Conservation (phyloP, 352 stramenopile species). For the Globisporangium cederbergense region DNA sequence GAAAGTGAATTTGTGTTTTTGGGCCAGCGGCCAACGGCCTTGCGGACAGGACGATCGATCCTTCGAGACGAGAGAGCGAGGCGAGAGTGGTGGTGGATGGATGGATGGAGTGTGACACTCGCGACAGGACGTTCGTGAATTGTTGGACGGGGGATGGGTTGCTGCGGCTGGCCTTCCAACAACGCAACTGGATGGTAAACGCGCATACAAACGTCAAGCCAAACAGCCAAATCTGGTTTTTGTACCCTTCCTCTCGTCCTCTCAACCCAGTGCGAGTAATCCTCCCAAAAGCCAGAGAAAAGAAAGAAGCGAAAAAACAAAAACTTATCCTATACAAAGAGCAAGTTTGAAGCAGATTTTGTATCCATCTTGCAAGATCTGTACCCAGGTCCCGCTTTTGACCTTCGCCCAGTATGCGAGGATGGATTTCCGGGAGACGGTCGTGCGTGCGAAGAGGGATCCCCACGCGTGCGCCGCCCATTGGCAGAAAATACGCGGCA, state of each 20-base stretch:
- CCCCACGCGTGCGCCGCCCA: neutral
- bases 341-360: neutral
- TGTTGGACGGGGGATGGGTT: neutral
- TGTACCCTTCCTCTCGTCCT: slow-evolving; percentile 8
- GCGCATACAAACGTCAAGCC: neutral
- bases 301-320: neutral
- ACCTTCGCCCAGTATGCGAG: slow-evolving; percentile 1
- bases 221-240: neutral
- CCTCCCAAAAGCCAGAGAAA: neutral
- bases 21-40: neutral
- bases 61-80: slow-evolving; percentile 10
- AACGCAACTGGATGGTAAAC: slow-evolving; percentile 11
- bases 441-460: slow-evolving; percentile 7
- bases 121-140: slow-evolving; percentile 8
- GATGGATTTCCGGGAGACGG: slow-evolving; percentile 8
- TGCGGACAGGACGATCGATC: neutral
- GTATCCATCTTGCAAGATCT: slow-evolving; percentile 11
- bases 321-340: slow-evolving; percentile 6
- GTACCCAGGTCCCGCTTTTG: neutral
- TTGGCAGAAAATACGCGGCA: neutral
- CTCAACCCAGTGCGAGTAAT: neutral
- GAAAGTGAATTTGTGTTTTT: neutral
- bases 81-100: slow-evolving; percentile 1
- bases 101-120: slow-evolving; percentile 10
- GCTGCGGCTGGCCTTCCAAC: neutral